A percentile compares a stretch with the other conserved stretches of the same genome.
Evolutionary conservation across 768 basidiomycete genomes (phyloP).

Genomic region (Lactarius tabidus): DNA sequence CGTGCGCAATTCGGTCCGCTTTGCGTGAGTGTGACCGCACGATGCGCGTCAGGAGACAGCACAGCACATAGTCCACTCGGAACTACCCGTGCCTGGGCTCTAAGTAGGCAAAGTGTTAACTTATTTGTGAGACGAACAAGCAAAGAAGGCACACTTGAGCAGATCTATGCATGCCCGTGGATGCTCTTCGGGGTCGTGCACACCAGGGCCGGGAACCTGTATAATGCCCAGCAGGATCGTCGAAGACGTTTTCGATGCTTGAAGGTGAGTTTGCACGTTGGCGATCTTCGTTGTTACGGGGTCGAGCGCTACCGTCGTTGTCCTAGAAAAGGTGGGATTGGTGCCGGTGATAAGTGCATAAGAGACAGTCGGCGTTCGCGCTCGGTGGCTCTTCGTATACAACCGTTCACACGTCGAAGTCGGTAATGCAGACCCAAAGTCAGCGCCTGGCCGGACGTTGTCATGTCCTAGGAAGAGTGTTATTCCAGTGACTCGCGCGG

Average conservation of each 20-base stretch:
- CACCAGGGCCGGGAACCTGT: background rate
- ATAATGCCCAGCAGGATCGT: background rate
- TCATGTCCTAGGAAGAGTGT: background rate
- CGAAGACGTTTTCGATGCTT: background rate
- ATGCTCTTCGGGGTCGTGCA: too few relatives aligned
- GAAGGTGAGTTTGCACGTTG: background rate
- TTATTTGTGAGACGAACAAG: too few relatives aligned
- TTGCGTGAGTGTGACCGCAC: too few relatives aligned
- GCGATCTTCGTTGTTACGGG: background rate
- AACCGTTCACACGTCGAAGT: background rate
- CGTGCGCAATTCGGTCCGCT: slow-evolving; percentile 29
- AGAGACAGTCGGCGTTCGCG: background rate
- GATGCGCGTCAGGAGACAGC: too few relatives aligned
- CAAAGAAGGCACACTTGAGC: too few relatives aligned
- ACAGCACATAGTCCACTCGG: too few relatives aligned
- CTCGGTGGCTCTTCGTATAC: background rate
- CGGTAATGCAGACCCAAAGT: too few relatives aligned
- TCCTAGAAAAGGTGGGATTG: background rate
- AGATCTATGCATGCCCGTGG: background rate
- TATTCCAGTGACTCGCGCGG: background rate
- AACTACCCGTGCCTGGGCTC: too few relatives aligned
- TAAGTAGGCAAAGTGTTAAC: background rate
- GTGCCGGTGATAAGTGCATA: background rate
- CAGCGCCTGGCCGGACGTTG: too few relatives aligned
- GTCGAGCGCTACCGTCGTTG: background rate